phyloP scores from a whole-genome alignment of 805 yeast species.

The Saccharomyces cerevisiae region DNA sequence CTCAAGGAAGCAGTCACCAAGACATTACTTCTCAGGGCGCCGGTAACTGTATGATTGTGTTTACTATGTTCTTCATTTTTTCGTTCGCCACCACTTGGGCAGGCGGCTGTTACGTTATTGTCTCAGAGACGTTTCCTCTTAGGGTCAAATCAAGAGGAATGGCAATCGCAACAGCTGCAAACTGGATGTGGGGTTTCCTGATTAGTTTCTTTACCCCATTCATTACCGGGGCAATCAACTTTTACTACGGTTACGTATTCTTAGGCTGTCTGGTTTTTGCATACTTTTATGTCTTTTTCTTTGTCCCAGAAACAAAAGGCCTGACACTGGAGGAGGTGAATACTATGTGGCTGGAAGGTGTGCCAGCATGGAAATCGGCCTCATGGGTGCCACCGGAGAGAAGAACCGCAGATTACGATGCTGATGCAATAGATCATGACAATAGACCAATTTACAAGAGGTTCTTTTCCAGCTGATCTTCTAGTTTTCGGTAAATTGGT shows the following conservation, averaged over 20 bases:
- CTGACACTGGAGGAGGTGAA: constrained; percentile 69
- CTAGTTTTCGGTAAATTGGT: background rate
- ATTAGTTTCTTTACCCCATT: constrained; percentile 63
- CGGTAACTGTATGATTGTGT: constrained; percentile 63
- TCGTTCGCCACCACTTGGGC: constrained; percentile 72
- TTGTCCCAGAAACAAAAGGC: constrained; percentile 68
- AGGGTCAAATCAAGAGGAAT: constrained; percentile 52
- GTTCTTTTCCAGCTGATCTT: background rate
- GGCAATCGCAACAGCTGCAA: constrained; percentile 51
- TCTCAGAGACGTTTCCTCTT: constrained; percentile 63
- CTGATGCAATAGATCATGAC: constrained; percentile 11
- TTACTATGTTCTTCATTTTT: constrained; percentile 60
- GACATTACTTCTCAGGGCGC: constrained; percentile 41
- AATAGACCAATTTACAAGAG: constrained; percentile 15
- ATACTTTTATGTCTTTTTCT: constrained; percentile 56
- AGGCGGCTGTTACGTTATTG: constrained; percentile 55
- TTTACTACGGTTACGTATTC: constrained; percentile 54
- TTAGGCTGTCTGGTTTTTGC: constrained; percentile 45
- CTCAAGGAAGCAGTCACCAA: constrained; percentile 29
- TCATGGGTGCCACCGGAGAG: constrained; percentile 40
- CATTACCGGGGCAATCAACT: constrained; percentile 51
- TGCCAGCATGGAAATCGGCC: constrained; percentile 36
- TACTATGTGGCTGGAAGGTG: constrained; percentile 40
- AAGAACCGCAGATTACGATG: constrained; percentile 16
- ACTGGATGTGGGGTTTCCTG: constrained; percentile 57